A percentile compares a stretch with the other conserved stretches of the same genome.
These are phyloP conservation scores for Termitomyces sp. DNA, from an alignment of 768 basidiomycete genomes.

Conservation along the genomic window DNA sequence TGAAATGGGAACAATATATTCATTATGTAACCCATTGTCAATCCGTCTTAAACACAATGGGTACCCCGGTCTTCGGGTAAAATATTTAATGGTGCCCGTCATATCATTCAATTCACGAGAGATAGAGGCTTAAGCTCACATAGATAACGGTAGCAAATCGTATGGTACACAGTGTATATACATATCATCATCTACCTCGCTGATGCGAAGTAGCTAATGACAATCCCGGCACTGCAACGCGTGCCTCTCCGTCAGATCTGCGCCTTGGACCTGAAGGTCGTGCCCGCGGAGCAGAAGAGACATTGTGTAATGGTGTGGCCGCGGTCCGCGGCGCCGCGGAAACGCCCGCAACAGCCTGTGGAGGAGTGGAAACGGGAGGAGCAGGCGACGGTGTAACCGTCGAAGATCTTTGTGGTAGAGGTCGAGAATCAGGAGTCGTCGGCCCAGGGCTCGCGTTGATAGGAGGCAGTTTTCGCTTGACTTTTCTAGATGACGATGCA, in stretches of 20 bases:
- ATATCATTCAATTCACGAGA: background rate
- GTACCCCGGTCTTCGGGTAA: background rate
- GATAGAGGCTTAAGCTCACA: background rate
- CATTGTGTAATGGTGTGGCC: background rate
- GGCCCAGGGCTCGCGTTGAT: background rate
- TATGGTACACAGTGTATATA: constrained; percentile 5
- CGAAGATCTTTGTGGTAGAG: background rate
- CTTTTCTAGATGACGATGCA: constrained; percentile 24
- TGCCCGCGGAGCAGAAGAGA: constrained; percentile 16
- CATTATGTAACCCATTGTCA: background rate
- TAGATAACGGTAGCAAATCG: background rate
- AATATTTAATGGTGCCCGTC: background rate
- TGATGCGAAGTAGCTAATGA: background rate
- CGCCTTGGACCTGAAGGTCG: constrained; percentile 32
- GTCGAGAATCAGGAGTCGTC: background rate
- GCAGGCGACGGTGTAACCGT: background rate
- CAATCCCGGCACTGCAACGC: constrained; percentile 1
- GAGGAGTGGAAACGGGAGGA: background rate
- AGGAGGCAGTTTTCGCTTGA: constrained; percentile 21
- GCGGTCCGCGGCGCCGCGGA: background rate
- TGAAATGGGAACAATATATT: background rate
- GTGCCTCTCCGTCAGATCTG: constrained; percentile 11
- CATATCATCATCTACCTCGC: background rate
- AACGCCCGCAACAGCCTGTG: background rate
- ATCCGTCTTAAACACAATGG: background rate